Evolutionary conservation across 768 basidiomycete genomes (phyloP), one percentile per base, ranked within the genome.

Genomic region (Agrocybe pediades): DNA sequence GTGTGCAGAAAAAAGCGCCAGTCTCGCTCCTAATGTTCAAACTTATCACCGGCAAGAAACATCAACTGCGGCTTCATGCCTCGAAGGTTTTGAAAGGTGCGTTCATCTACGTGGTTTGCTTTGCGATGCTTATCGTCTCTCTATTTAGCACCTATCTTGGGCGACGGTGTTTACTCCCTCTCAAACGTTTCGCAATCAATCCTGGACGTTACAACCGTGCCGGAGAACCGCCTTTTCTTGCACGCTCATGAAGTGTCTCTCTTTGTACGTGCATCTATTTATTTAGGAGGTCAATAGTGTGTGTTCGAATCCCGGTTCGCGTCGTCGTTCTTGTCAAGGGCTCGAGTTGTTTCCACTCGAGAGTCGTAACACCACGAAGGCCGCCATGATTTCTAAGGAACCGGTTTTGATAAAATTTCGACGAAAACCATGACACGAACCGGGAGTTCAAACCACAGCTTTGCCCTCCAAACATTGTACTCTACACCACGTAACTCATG

Each of bases 41-140:
- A 9, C 74, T 86, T 17, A 68, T 79, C 46, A 88, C 87, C 15
- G 87, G 86, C 3, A 66, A 81, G 50, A 88, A 88, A 64, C 87
- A 89, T 53, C 87, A 89, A 60, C 77, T 89, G 26, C 79, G 87
- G n/a, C 71, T 87, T 13, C 87, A 89, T 55, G 64, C 84, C 26
- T 78, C 86, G 1, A 71, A 78, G 44, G 70, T 70, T 51, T 64
- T 87, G 48, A 72, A 75, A 46, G 68, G 86, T 83, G 53, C 11
- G 71, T 60, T 15, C 33, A 33, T 40, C 19, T 24, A 53, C 5
- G 17, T 30, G n/a, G 3, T 21, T 13, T 52, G 11, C 17, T 51
- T 53, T 20, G 44, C 19, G 7, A 30, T 23, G 9, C 36, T 4
- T 43, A 41, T 55, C 33, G 46, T 9, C 48, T 46, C 21, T 44